phyloP scores from a whole-genome alignment of 2,329 filamentous ascomycete genomes.

The Sporothrix curviconia region DNA sequence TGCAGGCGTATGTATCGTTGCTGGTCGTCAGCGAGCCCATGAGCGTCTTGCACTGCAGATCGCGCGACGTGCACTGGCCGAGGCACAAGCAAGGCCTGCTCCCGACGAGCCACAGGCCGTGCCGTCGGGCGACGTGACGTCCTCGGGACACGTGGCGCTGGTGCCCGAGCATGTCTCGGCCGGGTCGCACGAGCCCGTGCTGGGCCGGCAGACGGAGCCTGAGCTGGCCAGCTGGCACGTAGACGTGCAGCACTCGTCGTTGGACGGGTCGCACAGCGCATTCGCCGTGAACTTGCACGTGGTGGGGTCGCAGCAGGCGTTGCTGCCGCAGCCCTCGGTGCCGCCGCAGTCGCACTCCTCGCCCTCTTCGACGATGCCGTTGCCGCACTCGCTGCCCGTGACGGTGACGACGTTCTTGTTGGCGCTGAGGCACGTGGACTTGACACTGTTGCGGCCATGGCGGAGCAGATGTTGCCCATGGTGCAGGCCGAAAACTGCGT shows the following conservation, averaged over 20 bases:
- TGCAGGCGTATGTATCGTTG: slow-evolving; percentile 77
- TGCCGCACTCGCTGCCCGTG: slow-evolving; percentile 80
- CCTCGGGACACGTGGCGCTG: slow-evolving; percentile 65
- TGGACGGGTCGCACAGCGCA: slow-evolving; percentile 72
- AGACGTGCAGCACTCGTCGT: slow-evolving; percentile 71
- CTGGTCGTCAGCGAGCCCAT: slow-evolving; percentile 67
- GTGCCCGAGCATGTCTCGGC: slow-evolving; percentile 74
- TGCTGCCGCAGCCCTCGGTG: slow-evolving; percentile 59
- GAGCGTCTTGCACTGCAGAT: slow-evolving; percentile 79
- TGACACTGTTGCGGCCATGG: slow-evolving; percentile 70
- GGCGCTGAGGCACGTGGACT: slow-evolving; percentile 69
- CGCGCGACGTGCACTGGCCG: slow-evolving; percentile 86
- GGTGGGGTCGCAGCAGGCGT: slow-evolving; percentile 73
- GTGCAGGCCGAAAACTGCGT: slow-evolving; percentile 79
- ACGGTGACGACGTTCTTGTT: slow-evolving; percentile 80
- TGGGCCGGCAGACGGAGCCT: slow-evolving; percentile 72
- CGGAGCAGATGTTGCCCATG: slow-evolving; percentile 89
- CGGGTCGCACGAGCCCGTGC: slow-evolving; percentile 77
- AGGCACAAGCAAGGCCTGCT: slow-evolving; percentile 66
- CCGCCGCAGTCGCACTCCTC: slow-evolving; percentile 97
- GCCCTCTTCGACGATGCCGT: slow-evolving; percentile 89
- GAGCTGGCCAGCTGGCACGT: slow-evolving; percentile 60
- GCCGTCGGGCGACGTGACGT: slow-evolving; percentile 64
- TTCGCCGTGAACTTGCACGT: slow-evolving; percentile 78
- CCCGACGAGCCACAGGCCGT: slow-evolving; percentile 60